Conservation (phyloP, 2,329 filamentous ascomycete genomes). For the Alternaria viburni region DNA sequence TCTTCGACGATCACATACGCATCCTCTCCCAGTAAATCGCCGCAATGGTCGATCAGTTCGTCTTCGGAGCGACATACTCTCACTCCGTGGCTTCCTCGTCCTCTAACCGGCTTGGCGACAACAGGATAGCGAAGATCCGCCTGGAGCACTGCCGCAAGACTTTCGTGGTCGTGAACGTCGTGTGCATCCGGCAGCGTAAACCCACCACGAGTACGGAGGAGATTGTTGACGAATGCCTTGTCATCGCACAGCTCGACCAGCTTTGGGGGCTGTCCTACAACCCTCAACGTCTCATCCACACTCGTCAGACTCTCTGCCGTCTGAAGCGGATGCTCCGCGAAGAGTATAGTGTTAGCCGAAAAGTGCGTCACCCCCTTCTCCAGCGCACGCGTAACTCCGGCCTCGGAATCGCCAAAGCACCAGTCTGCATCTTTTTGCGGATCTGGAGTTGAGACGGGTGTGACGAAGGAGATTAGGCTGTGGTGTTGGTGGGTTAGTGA, state of each 20-base stretch:
- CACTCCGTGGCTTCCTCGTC: neutral
- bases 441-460: fast-evolving
- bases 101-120: neutral
- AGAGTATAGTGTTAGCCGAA: neutral
- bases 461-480: neutral
- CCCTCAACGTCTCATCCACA: neutral
- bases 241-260: neutral
- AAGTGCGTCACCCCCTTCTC: neutral
- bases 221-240: neutral
- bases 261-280: neutral
- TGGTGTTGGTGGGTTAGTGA: neutral
- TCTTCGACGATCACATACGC: neutral
- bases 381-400: neutral
- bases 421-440: neutral
- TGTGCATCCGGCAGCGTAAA: neutral
- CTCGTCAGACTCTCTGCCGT: neutral
- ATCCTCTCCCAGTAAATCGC: neutral
- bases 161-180: neutral
- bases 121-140: neutral
- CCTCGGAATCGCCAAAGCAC: neutral
- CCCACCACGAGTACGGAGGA: neutral
- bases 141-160: neutral
- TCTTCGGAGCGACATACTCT: neutral
- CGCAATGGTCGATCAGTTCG: neutral
- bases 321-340: neutral